These are phyloP conservation scores for Cyberlindnera nakhonratchasimensis DNA, from an alignment of 805 yeast species.

Conservation along the genomic window DNA sequence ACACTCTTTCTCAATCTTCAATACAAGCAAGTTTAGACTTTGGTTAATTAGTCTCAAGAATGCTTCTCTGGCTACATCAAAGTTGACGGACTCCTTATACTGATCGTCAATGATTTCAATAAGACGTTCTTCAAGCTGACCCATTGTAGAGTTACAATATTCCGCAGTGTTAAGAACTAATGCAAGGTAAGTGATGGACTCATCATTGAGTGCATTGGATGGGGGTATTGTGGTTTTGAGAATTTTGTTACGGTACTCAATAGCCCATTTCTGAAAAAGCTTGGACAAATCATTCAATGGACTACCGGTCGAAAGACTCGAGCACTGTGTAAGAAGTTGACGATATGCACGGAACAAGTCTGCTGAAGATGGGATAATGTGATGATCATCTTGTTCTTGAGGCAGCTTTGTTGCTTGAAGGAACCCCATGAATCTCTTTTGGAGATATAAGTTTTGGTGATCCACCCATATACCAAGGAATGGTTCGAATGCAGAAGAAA, in stretches of 20 bases:
- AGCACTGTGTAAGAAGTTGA: slow-evolving; percentile 64
- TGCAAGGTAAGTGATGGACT: slow-evolving; percentile 64
- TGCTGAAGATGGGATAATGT: slow-evolving; percentile 81
- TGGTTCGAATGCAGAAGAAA: slow-evolving; percentile 78
- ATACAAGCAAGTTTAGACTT: slow-evolving; percentile 52
- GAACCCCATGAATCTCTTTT: slow-evolving; percentile 61
- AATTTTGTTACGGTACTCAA: slow-evolving; percentile 52
- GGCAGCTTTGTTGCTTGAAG: slow-evolving; percentile 55
- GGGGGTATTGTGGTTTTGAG: slow-evolving; percentile 49
- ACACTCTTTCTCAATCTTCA: slow-evolving; percentile 56
- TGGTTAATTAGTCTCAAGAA: slow-evolving; percentile 57
- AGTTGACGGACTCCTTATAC: slow-evolving; percentile 41
- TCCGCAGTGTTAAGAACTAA: slow-evolving; percentile 84
- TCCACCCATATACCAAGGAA: slow-evolving; percentile 81
- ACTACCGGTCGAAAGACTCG: slow-evolving; percentile 47
- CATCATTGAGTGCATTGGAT: slow-evolving; percentile 39
- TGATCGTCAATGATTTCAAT: slow-evolving; percentile 39
- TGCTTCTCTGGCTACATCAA: slow-evolving; percentile 52
- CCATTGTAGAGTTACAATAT: slow-evolving; percentile 74
- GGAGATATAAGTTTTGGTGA: slow-evolving; percentile 69
- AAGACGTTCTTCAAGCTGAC: slow-evolving; percentile 68
- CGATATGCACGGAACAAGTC: slow-evolving; percentile 81
- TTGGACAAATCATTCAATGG: slow-evolving; percentile 43
- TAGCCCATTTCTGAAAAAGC: slow-evolving; percentile 64
- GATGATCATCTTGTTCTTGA: slow-evolving; percentile 48